Conservation (phyloP, 805 yeast species). For the Candida wancherniae region DNA sequence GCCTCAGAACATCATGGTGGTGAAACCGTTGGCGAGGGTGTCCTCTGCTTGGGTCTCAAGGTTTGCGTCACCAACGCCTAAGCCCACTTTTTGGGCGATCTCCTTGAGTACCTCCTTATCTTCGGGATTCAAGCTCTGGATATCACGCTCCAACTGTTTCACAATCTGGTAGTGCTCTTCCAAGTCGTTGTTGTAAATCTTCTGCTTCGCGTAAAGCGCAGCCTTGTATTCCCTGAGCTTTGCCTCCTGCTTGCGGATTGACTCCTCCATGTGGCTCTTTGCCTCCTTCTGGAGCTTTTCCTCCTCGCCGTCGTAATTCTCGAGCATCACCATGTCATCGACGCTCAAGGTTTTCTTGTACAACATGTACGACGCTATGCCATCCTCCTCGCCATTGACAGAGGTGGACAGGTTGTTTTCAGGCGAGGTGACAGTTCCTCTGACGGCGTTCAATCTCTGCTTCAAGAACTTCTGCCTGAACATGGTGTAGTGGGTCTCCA, state of each 20-base stretch:
- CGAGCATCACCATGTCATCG: constrained; percentile 13
- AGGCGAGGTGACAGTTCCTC: constrained; percentile 5
- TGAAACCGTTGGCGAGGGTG: constrained; percentile 13
- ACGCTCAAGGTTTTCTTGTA: constrained; percentile 14
- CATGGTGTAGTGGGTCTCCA: constrained; percentile 72
- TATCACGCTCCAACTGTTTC: constrained; percentile 28
- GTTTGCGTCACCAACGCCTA: constrained; percentile 6
- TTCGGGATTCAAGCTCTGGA: constrained; percentile 13
- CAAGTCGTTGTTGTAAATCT: constrained; percentile 51
- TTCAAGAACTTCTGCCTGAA: constrained; percentile 58
- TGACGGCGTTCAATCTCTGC: constrained; percentile 30
- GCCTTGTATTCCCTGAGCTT: constrained; percentile 61
- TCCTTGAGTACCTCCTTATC: constrained; percentile 13
- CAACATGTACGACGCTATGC: constrained; percentile 14
- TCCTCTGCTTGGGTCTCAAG: constrained; percentile 11
- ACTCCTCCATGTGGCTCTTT: constrained; percentile 20
- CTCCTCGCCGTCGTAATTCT: constrained; percentile 19
- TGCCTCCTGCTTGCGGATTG: constrained; percentile 46
- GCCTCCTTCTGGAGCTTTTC: constrained; percentile 24
- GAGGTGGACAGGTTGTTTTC: constrained; percentile 5
- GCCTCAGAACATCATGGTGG: constrained; percentile 13
- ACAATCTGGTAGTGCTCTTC: constrained; percentile 37
- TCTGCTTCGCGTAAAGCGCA: constrained; percentile 51
- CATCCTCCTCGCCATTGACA: constrained; percentile 15
- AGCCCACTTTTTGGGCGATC: constrained; percentile 11